Conservation (phyloP, 371 early-diverging fungal species). For the Rhizopus stolonifer region DNA sequence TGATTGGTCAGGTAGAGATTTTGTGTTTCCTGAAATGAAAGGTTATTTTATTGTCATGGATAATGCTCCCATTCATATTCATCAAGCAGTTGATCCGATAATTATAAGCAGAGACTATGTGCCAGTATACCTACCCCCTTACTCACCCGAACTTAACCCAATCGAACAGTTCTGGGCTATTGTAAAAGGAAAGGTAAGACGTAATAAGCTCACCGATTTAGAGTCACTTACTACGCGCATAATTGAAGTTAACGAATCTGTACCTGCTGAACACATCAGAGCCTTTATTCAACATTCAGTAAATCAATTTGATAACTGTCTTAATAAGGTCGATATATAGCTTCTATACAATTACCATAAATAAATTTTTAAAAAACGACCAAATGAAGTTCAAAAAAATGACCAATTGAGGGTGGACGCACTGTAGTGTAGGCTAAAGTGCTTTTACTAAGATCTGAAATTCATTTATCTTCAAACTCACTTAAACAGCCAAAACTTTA, state of each 20-base stretch:
- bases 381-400: too few species aligned
- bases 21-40: neutral
- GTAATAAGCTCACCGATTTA: slow-evolving; percentile 2
- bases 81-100: neutral
- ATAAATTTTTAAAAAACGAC: too few species aligned
- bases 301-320: slow-evolving; percentile 12
- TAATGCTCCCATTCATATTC: neutral
- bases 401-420: too few species aligned
- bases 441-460: too few species aligned
- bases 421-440: too few species aligned
- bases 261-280: slow-evolving; percentile 10
- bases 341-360: neutral
- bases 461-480: too few species aligned
- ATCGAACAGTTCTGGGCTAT: too few species aligned
- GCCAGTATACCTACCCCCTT: too few species aligned
- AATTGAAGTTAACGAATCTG: slow-evolving; percentile 13
- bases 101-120: slow-evolving; percentile 1
- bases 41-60: too few species aligned
- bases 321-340: slow-evolving; percentile 3
- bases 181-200: slow-evolving; percentile 2
- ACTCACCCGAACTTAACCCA: slow-evolving; percentile 14
- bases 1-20: slow-evolving; percentile 2
- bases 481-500: too few species aligned
- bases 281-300: slow-evolving; percentile 10
- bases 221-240: slow-evolving; percentile 11